Evolutionary conservation across 768 basidiomycete species (phyloP), one percentile per base, ranked within the genome.

Genomic region (Pulveroboletus ravenelii): DNA sequence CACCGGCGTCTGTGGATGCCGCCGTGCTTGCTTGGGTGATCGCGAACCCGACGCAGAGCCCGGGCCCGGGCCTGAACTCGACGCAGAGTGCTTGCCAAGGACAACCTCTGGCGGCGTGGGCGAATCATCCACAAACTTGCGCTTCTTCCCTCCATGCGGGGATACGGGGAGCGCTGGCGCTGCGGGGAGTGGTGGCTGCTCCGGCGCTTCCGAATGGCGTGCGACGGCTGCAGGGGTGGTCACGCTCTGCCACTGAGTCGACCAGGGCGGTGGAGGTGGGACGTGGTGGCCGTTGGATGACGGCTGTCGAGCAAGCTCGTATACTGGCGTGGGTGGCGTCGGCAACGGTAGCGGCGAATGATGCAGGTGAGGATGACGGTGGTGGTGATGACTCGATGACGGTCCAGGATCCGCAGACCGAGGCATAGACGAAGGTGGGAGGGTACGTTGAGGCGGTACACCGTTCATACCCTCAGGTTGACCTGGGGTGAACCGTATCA

Each of bases 401-500:
- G 68, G 58, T 18, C 68, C 67, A 30, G 61, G 60, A 23, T 70
- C 67, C 23, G 52, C 42, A 38, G 51, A 48, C 15, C 67, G 62
- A 30, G 60, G 27, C 46, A 65, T 51, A 5, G 59, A 59, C 18
- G 55, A 58, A 0, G 38, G 25, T 27, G 51, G 17, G 23, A 46
- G 57, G 10, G 51, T 48, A 8, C 67, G 66, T 15, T 50, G 53
- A 18, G 46, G 39, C n/a, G 45, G 39, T 18, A 35, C 29, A 42
- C 62, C 57, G 35, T 59, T 70, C 34, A 43, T 9, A 17, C 46
- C 40, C 30, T 68, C 67, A 6, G 67, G 67, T 27, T 69, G 67
- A 38, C 68, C 69, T 0, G 68, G 66, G 0, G 60, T 56, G 45
- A 74, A 72, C 35, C 72, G 70, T 46, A 87, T 75, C 14, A 91